Conservation (phyloP, 73 alveolate genomes). For the Paramecium sexaurelia region DNA sequence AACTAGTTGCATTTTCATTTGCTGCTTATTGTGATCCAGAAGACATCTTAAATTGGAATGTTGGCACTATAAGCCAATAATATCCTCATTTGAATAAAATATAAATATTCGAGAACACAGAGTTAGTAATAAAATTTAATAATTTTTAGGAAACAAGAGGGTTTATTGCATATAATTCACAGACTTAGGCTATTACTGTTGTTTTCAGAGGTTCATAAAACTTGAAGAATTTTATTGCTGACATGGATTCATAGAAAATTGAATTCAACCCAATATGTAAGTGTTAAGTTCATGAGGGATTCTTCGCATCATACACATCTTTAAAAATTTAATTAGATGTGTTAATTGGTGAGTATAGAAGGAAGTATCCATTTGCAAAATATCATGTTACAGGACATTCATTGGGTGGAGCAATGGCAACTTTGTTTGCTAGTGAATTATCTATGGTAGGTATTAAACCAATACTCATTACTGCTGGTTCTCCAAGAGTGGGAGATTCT, state of each 20-base stretch:
- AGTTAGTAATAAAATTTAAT: neutral
- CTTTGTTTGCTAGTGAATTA: slow-evolving; percentile 54
- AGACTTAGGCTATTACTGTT: neutral
- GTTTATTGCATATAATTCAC: neutral
- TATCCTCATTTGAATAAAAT: slow-evolving; percentile 31
- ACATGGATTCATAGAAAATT: neutral
- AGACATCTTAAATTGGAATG: slow-evolving; percentile 50
- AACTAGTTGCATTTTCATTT: neutral
- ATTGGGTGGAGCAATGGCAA: slow-evolving; percentile 64
- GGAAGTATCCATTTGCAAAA: slow-evolving; percentile 48
- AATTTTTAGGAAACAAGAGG: neutral
- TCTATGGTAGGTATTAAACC: neutral
- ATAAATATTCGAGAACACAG: neutral
- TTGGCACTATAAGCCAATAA: slow-evolving; percentile 27
- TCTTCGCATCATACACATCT: neutral
- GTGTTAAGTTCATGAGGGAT: slow-evolving; percentile 38
- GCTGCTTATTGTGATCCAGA: slow-evolving; percentile 60
- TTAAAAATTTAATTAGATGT: neutral
- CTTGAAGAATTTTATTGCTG: neutral
- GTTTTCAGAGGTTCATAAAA: slow-evolving; percentile 1
- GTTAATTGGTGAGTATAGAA: neutral
- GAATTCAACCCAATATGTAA: neutral
- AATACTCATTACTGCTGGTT: slow-evolving; percentile 53
- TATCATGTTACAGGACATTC: slow-evolving; percentile 53
- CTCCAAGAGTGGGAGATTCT: slow-evolving; percentile 66